Evolutionary conservation across 1,284 basidiomycete genomes (phyloP), one percentile per base, ranked within the genome.

Genomic region (Cutaneotrichosporon arboriforme): DNA sequence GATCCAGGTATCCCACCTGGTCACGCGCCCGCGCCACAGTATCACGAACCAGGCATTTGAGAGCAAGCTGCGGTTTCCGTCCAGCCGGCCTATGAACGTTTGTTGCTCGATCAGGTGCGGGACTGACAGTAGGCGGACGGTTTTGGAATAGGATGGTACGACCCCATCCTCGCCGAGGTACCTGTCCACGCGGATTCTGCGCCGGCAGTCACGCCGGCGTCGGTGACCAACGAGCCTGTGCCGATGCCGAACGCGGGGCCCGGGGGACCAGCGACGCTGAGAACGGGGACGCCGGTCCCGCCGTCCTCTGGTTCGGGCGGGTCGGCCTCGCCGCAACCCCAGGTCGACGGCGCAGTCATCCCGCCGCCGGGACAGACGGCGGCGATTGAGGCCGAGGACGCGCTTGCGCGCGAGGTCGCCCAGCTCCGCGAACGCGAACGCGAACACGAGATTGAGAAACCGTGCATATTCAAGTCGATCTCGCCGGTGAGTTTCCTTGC

Each of bases 11-110:
- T 88, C 85, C 22, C 90, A 93, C 79, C 82, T 97, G 31, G 81
- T 97, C 60, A 97, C 88, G 41, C 81, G 88, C 41, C 93, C 93
- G 41, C 87, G 87, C 51, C 93, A 97, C 77, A 92, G 88, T 13
- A 97, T 97, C 77, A 91, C 91, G 70, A 93, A 93, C 72, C 91
- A 96, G 70, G 90, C 92, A 0, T 92, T 91, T 66, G 91, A 94
- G 76, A 90, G 88, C 35, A 82, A 90, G 18, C 78, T 96, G 31
- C 83, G 92, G 17, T 76, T 96, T 55, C 88, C 91, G 63, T 80
- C 77, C 59, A 80, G 86, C 54, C 77, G 88, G 54, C 90, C 90
- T 10, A 90, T 93, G 77, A 93, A 93, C 65, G 70, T 68, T 50
- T 61, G 31, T 40, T 20, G 36, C 8, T 20, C 26, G 10, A 2